Conservation (phyloP, 495 filamentous ascomycete genomes). For the Penicillium cosmopolitanum region DNA sequence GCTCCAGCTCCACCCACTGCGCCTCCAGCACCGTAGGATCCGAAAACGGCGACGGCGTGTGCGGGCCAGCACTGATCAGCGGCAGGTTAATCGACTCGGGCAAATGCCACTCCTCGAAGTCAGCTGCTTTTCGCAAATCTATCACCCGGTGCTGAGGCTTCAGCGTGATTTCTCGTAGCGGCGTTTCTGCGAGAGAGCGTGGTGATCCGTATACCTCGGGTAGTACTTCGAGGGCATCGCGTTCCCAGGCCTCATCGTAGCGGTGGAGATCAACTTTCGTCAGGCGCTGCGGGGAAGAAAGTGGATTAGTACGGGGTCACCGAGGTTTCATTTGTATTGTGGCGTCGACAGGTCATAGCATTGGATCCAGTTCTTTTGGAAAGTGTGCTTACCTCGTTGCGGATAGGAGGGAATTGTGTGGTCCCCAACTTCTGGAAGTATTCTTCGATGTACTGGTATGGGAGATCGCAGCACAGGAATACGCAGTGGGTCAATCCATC, state of each 20-base stretch:
- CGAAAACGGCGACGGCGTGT: slow-evolving; percentile 49
- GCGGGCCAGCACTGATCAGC: slow-evolving; percentile 32
- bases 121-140: slow-evolving; percentile 42
- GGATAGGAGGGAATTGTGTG: slow-evolving; percentile 56
- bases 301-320: not conserved
- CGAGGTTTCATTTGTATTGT: slow-evolving; percentile 1
- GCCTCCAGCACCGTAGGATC: slow-evolving; percentile 46
- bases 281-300: slow-evolving; percentile 36
- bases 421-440: slow-evolving; percentile 60
- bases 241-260: slow-evolving; percentile 59
- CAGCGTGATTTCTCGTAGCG: slow-evolving; percentile 29
- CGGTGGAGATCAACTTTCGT: slow-evolving; percentile 55
- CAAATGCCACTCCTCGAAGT: slow-evolving; percentile 49
- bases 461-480: slow-evolving; percentile 64
- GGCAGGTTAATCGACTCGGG: slow-evolving; percentile 51
- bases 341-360: slow-evolving; percentile 2
- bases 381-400: slow-evolving; percentile 54
- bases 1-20: slow-evolving; percentile 51
- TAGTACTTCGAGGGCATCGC: slow-evolving; percentile 42
- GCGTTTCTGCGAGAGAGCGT: slow-evolving; percentile 27
- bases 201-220: slow-evolving; percentile 38
- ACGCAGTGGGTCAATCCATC: slow-evolving; percentile 57
- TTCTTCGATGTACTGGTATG: slow-evolving; percentile 64
- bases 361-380: not conserved
- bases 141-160: slow-evolving; percentile 38